These are phyloP conservation scores for Neospermospora avenae DNA, from an alignment of 2,329 filamentous ascomycete genomes.

Conservation along the genomic window DNA sequence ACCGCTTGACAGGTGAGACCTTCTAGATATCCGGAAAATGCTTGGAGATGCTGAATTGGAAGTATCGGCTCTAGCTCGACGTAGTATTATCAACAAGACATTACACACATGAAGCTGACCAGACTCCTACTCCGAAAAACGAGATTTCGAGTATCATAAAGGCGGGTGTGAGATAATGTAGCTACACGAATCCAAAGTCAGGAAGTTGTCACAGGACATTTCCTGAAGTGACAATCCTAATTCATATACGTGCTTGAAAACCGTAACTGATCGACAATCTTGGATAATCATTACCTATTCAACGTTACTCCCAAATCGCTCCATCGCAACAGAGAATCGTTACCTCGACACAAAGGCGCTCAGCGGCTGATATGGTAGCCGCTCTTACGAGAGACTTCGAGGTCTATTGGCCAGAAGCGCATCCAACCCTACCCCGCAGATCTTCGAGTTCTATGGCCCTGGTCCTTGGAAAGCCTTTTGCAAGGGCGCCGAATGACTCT, in stretches of 20 bases:
- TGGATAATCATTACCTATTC: no score
- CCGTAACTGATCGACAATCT: no score
- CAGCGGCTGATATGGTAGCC: neutral
- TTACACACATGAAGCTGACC: no score
- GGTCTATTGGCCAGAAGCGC: neutral
- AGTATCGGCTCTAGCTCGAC: no score
- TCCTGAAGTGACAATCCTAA: no score
- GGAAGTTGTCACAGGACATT: no score
- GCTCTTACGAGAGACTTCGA: neutral
- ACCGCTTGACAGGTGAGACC: neutral
- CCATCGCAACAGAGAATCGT: neutral
- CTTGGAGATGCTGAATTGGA: neutral
- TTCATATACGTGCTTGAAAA: no score
- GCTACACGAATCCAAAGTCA: no score
- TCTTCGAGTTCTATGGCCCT: neutral
- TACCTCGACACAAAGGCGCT: neutral
- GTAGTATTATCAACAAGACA: no score
- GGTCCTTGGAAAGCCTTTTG: neutral
- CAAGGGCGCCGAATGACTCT: neutral
- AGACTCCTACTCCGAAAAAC: no score
- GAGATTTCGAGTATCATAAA: no score
- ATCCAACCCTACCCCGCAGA: conserved; percentile 1
- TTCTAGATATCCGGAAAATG: neutral
- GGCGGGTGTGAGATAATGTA: no score
- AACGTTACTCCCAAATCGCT: neutral